phyloP scores from a whole-genome alignment of 805 yeast species.

The Yueomyces sinensis region DNA sequence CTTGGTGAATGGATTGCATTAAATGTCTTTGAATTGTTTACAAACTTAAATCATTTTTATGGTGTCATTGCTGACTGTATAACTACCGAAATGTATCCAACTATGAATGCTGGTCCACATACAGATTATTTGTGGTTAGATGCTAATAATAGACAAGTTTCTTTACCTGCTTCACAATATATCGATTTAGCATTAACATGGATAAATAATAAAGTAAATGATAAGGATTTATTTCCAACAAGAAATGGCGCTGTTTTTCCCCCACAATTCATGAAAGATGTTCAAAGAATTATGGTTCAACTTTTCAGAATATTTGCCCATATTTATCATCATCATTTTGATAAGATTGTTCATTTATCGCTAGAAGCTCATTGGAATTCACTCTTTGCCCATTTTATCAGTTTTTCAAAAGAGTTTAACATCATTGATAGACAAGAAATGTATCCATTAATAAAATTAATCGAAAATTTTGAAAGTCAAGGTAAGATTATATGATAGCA shows the following conservation, averaged over 20 bases:
- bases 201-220: conserved; percentile 79
- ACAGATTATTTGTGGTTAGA: conserved; percentile 89
- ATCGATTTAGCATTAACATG: conserved; percentile 85
- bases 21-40: conserved; percentile 79
- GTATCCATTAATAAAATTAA: conserved; percentile 63
- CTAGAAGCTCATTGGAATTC: conserved; percentile 98
- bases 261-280: conserved; percentile 64
- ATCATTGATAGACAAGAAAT: conserved; percentile 69
- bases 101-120: conserved; percentile 92
- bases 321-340: conserved; percentile 89
- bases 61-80: conserved; percentile 86
- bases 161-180: conserved; percentile 85
- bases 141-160: conserved; percentile 62
- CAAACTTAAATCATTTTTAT: conserved; percentile 75
- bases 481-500: conserved; percentile 49
- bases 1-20: conserved; percentile 92
- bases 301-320: conserved; percentile 95
- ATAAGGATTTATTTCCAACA: conserved; percentile 85
- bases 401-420: conserved; percentile 74
- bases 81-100: conserved; percentile 78
- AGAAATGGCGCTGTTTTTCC: conserved; percentile 83
- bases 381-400: conserved; percentile 85
- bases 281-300: conserved; percentile 78
- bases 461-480: conserved; percentile 70
- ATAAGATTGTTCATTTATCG: conserved; percentile 78